Evolutionary conservation across 371 early-diverging fungal genomes (phyloP), one percentile per base, ranked within the genome.

Genomic region (Funneliformis caledonium): DNA sequence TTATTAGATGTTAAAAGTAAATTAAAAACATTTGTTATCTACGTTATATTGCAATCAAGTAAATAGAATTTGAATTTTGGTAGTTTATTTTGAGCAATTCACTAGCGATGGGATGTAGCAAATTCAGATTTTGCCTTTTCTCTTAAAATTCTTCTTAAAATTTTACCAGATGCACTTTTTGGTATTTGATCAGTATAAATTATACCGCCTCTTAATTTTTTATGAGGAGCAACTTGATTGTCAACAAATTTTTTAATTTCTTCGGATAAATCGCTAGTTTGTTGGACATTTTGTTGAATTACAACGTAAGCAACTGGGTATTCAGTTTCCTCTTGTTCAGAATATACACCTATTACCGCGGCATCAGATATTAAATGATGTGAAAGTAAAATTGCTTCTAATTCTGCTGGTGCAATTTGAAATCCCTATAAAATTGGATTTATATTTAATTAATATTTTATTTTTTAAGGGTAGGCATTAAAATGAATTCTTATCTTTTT

Each of bases 281-380:
- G 4, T 64, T 64, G 31, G 12, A 5, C 26, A 19, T 64, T 12
- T 64, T 64, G 31, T 64, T 64, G 22, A 64, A 14, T 72, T 0
- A 95, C 95, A 65, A 96, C 83, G 78, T 89, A 96, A 0, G 95
- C 97, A 19, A 90, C 85, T 12, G 97, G 97, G n/a, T 95, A 82
- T 81, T 96, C 97, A 0, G 96, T 96, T 1, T 91, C 93, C 52
- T 89, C 86, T 50, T 85, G 83, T 52, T 87, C 86, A 64, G 91
- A 91, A 68, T 90, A 91, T 0, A 88, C 85, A 45, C 93, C 93
- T 75, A 94, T 87, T 6, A 95, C 95, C 48, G 94, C 93, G 5
- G 91, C 90, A 81, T 97, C 96, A 12, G 89, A 88, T 16, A 97
- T 88, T 42, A 11, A 4, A 16, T 82, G 82, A 77, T 94, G 93